A percentile compares a stretch with the other conserved stretches of the same genome.
Conservation (phyloP, 2,329 filamentous ascomycete genomes). For the Gnomoniopsis sp. region DNA sequence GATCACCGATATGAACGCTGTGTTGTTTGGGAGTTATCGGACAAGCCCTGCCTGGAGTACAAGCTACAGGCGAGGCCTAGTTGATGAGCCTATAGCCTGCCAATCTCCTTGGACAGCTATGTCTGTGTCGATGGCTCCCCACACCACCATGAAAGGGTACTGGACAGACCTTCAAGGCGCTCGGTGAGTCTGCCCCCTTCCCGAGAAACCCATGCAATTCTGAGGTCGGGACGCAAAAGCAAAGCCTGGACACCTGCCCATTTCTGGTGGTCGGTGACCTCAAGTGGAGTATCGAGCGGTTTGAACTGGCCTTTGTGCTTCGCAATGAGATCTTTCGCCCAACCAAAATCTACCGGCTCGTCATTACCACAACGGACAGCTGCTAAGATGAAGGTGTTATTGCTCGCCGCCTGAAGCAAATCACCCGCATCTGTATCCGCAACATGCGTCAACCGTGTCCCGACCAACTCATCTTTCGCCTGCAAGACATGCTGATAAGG, state of each 20-base stretch:
- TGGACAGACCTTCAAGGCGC: neutral
- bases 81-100: neutral
- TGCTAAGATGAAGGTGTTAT: constrained; percentile 15
- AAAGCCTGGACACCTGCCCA: constrained; percentile 6
- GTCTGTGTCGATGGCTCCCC: constrained; percentile 1
- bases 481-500: constrained; percentile 1
- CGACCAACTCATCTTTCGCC: neutral
- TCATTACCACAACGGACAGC: neutral
- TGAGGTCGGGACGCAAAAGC: constrained; percentile 12
- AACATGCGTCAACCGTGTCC: constrained; percentile 6
- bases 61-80: too few relatives aligned
- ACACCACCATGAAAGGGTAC: constrained; percentile 7
- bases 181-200: neutral
- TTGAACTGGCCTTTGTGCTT: neutral
- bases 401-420: neutral
- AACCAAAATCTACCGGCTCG: neutral
- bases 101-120: neutral
- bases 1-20: too few relatives aligned
- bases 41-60: too few relatives aligned
- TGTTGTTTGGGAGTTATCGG: too few relatives aligned
- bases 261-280: neutral
- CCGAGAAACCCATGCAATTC: constrained; percentile 12
- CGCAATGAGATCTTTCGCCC: neutral
- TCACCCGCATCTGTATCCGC: neutral
- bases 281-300: neutral